phyloP scores from a whole-genome alignment of 192 early-diverging fungal species.

The Podila epigama region DNA sequence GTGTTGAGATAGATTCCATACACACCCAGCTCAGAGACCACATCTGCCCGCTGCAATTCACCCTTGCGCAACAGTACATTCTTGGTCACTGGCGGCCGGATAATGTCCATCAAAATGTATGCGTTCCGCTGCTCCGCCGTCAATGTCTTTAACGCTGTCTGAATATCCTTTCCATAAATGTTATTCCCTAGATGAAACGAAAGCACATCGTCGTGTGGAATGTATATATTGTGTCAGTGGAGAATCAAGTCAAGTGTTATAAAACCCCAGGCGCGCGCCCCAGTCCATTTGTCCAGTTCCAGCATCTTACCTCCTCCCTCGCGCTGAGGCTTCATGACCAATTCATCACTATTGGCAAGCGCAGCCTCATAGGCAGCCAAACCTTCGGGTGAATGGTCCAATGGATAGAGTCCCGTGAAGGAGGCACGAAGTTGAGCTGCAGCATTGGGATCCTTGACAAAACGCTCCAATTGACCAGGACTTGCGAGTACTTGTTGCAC shows the following conservation, averaged over 20 bases:
- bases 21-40: constrained; percentile 93
- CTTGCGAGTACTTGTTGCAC: constrained; percentile 91
- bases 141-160: constrained; percentile 58
- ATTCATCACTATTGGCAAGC: constrained; percentile 67
- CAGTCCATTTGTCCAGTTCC: background rate
- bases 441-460: constrained; percentile 55
- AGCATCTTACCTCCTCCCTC: constrained; percentile 84
- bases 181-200: constrained; percentile 69
- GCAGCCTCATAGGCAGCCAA: constrained; percentile 71
- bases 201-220: background rate
- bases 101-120: constrained; percentile 97
- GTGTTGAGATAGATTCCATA: constrained; percentile 88
- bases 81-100: constrained; percentile 74
- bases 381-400: constrained; percentile 76
- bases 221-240: too few relatives aligned
- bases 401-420: constrained; percentile 92
- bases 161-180: constrained; percentile 88
- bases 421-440: constrained; percentile 67
- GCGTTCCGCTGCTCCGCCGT: constrained; percentile 74
- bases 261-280: too few relatives aligned
- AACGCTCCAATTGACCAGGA: constrained; percentile 84
- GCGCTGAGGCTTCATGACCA: constrained; percentile 95
- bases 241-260: too few relatives aligned
- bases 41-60: constrained; percentile 69
- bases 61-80: constrained; percentile 85